These are phyloP conservation scores for Phytophthora citricola DNA, from an alignment of 352 stramenopile genomes.

Conservation along the genomic window DNA sequence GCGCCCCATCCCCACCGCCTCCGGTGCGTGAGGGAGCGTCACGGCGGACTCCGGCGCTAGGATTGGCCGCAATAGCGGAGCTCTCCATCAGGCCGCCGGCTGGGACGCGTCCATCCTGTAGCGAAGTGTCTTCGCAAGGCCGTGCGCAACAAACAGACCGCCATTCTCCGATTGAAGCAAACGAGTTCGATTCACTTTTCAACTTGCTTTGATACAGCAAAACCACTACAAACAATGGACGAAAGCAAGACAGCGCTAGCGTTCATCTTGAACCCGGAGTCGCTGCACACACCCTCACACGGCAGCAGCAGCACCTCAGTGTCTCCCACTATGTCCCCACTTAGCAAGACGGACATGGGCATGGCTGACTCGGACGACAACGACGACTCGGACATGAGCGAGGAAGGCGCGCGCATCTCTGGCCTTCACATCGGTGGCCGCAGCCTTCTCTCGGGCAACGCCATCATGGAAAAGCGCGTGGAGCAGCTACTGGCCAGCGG, in stretches of 20 bases:
- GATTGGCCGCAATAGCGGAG: not conserved
- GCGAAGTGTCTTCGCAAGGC: slow-evolving; percentile 10
- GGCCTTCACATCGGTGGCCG: slow-evolving; percentile 55
- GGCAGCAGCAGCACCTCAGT: slow-evolving; percentile 27
- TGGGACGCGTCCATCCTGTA: slow-evolving; percentile 10
- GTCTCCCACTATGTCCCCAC: slow-evolving; percentile 55
- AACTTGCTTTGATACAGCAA: not conserved
- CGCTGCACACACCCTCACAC: slow-evolving; percentile 22
- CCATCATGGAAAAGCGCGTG: slow-evolving; percentile 65
- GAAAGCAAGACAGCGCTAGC: slow-evolving; percentile 65
- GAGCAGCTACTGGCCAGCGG: slow-evolving; percentile 57
- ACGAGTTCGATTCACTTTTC: slow-evolving; percentile 7
- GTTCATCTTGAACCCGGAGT: slow-evolving; percentile 78
- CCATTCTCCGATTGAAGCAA: slow-evolving; percentile 32
- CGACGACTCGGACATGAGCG: slow-evolving; percentile 47
- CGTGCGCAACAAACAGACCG: not conserved
- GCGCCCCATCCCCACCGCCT: slow-evolving; percentile 25
- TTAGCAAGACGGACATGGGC: slow-evolving; percentile 48
- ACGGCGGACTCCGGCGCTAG: slow-evolving; percentile 25
- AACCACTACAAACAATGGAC: slow-evolving; percentile 27
- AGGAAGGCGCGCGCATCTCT: slow-evolving; percentile 37
- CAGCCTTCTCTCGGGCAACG: slow-evolving; percentile 55
- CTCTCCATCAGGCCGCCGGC: slow-evolving; percentile 5
- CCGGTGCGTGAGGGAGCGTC: slow-evolving; percentile 24
- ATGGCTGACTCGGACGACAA: slow-evolving; percentile 41